These are phyloP conservation scores for Ganoderma resinaceum DNA, from an alignment of 1,284 basidiomycete species.

Conservation along the genomic window DNA sequence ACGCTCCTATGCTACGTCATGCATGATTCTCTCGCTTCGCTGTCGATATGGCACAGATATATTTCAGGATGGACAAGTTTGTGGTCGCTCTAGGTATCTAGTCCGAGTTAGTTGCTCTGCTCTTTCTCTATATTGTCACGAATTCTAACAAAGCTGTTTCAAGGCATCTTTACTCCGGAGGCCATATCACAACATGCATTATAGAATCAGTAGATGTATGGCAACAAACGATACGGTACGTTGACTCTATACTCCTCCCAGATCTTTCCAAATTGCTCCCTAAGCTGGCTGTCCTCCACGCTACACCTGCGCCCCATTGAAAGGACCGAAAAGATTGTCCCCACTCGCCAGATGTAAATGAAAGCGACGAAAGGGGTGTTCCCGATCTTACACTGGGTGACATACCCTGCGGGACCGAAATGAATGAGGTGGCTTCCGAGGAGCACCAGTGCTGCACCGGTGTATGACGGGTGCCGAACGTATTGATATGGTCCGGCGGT, in stretches of 20 bases:
- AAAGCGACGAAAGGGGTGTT: slow-evolving; percentile 3
- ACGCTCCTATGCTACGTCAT: too few species aligned
- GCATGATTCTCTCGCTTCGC: too few species aligned
- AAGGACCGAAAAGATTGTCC: slow-evolving; percentile 11
- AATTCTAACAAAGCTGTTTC: too few species aligned
- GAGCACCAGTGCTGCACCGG: slow-evolving; percentile 36
- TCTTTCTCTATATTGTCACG: too few species aligned
- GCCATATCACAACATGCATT: background rate
- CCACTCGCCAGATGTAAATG: background rate
- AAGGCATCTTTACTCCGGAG: too few species aligned
- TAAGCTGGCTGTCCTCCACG: slow-evolving; percentile 20
- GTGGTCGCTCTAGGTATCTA: too few species aligned
- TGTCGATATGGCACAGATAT: too few species aligned
- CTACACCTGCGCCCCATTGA: slow-evolving; percentile 19
- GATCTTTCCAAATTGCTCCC: slow-evolving; percentile 17
- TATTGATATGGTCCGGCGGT: slow-evolving; percentile 36
- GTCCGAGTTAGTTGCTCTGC: too few species aligned
- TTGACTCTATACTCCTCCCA: slow-evolving; percentile 18
- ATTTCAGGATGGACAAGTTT: too few species aligned
- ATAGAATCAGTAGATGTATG: slow-evolving; percentile 2
- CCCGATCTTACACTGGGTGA: slow-evolving; percentile 15
- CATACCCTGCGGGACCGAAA: slow-evolving; percentile 14
- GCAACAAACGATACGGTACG: slow-evolving; percentile 14
- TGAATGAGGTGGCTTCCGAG: slow-evolving; percentile 28
- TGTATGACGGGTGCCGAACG: slow-evolving; percentile 39